phyloP scores from a whole-genome alignment of 352 stramenopile species.

The Phytophthora sansomeana region DNA sequence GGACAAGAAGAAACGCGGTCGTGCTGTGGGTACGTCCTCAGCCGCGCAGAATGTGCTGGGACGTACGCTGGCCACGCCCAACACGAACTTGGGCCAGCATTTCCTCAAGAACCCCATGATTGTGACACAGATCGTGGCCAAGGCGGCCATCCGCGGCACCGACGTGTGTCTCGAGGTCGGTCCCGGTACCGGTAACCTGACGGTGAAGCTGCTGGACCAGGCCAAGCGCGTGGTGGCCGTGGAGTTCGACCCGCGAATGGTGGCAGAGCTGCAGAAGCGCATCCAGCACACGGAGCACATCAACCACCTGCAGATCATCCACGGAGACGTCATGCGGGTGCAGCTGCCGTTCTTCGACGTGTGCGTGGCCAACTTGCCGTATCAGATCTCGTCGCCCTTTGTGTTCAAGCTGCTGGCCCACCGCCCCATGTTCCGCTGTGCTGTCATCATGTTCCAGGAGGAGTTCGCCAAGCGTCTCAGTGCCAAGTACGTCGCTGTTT shows the following conservation, averaged over 20 bases:
- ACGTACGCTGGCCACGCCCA: slow-evolving; percentile 95
- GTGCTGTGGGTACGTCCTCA: slow-evolving; percentile 68
- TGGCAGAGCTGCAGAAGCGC: slow-evolving; percentile 98
- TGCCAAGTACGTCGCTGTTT: slow-evolving; percentile 73
- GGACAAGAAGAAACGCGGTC: slow-evolving; percentile 91
- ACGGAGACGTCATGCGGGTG: slow-evolving; percentile 99
- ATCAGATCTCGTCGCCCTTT: slow-evolving; percentile 99
- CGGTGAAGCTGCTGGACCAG: slow-evolving; percentile 97
- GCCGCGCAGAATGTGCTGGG: slow-evolving; percentile 84
- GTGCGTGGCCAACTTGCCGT: slow-evolving; percentile 99
- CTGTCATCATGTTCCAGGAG: slow-evolving; percentile 99
- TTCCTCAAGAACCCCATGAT: slow-evolving; percentile 99
- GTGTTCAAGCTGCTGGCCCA: slow-evolving; percentile 99
- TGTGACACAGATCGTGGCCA: slow-evolving; percentile 97
- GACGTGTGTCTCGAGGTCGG: slow-evolving; percentile 98
- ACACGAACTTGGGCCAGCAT: slow-evolving; percentile 98
- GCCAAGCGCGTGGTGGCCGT: slow-evolving; percentile 98
- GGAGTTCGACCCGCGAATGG: slow-evolving; percentile 99
- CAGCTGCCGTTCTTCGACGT: slow-evolving; percentile 99
- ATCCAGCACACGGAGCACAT: slow-evolving; percentile 97
- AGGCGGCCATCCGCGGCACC: slow-evolving; percentile 95
- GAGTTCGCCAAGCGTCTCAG: slow-evolving; percentile 99
- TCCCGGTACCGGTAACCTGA: slow-evolving; percentile 99
- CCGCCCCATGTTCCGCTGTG: slow-evolving; percentile 98
- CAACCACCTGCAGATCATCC: slow-evolving; percentile 98